These are phyloP conservation scores for Jatropha curcas DNA, from an alignment of 345 rosid species.

Conservation along the genomic window DNA sequence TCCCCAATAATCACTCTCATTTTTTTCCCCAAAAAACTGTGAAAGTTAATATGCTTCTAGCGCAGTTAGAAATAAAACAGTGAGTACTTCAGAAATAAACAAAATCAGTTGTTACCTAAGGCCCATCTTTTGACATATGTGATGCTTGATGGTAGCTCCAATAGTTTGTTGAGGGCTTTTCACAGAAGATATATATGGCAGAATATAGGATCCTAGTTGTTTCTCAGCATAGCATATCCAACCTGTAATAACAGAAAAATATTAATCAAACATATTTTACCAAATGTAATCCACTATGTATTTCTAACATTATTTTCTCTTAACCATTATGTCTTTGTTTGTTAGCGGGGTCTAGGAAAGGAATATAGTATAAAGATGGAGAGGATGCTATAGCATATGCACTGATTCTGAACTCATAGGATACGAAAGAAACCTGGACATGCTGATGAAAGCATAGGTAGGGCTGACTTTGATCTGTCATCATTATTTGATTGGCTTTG, in stretches of 20 bases:
- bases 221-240: conserved; percentile 99
- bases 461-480: conserved; percentile 35
- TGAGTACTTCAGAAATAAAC: background rate
- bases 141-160: conserved; percentile 79
- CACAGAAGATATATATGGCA: conserved; percentile 82
- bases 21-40: too few species aligned
- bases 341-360: background rate
- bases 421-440: conserved; percentile 73
- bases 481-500: conserved; percentile 41
- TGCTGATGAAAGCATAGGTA: conserved; percentile 88
- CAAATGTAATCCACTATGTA: background rate
- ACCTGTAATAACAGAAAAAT: conserved; percentile 50
- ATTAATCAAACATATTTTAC: background rate
- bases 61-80: conserved; percentile 6
- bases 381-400: background rate
- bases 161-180: conserved; percentile 96
- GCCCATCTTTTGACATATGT: conserved; percentile 60
- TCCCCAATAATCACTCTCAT: background rate
- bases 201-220: conserved; percentile 76
- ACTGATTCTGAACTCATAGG: background rate
- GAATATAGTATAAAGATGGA: background rate
- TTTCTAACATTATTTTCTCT: background rate
- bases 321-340: background rate
- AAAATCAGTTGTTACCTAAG: conserved; percentile 55
- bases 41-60: background rate